Evolutionary conservation across 1,284 basidiomycete species (phyloP), one percentile per base, ranked within the genome.

Genomic region (Athelia psychrophila): DNA sequence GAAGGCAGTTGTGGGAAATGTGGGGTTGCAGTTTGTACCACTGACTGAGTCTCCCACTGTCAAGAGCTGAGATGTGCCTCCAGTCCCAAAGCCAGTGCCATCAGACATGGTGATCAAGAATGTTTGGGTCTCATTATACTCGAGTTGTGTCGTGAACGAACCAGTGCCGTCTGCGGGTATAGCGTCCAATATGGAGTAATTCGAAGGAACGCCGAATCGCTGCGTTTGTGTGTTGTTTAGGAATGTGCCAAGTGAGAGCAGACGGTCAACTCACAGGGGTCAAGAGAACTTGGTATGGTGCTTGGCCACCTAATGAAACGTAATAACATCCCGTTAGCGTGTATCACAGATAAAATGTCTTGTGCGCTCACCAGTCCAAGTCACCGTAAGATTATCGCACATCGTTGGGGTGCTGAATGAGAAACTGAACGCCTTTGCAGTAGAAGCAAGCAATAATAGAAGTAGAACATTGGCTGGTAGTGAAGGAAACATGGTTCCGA

Each of bases 61-160:
- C 35, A 86, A 60, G 2, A 86, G 44, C 32, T 67, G 54, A 1
- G 83, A 79, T 5, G 75, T 74, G 18, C 86, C 88, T 6, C 88
- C 87, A 9, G 81, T 71, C 42, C 71, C 85, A 62, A 84, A 87
- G 0, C 86, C 86, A 44, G 78, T 79, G 18, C 80, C 72, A 63
- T 91, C 89, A 20, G 84, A 88, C 85, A 91, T 86, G 35, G 80
- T 76, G 19, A 85, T 57, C 12, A 90, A 51, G 50, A 89, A 73
- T 50, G 70, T 61, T 12, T 73, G 59, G 23, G 60, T 65, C 19
- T 72, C 59, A 3, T 64, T 19, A 44, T 84, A 68, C 1, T 72
- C 68, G 10, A 89, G 58, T 51, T 72, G 73, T 12, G 78, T 66
- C 18, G 73, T 67, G 59, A 76, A 88, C 0, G 76, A 74, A 44